A percentile compares a stretch with the other conserved stretches of the same genome.
Evolutionary conservation across 2,329 filamentous ascomycete species (phyloP).

Genomic region (Eutypa lata): DNA sequence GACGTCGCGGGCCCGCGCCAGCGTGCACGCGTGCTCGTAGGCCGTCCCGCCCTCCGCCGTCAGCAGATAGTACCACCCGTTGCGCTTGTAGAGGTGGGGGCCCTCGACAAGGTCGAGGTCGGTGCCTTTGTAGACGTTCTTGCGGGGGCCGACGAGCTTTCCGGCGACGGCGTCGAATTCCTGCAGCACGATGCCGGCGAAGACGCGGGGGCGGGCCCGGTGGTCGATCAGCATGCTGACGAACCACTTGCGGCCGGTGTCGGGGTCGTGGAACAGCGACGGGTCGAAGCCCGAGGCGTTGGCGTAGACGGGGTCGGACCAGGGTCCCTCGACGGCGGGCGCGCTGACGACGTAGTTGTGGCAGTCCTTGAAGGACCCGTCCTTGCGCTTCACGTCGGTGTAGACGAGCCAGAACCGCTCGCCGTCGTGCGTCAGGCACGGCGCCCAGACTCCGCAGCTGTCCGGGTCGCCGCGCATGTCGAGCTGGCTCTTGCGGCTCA

Average conservation of each 20-base stretch:
- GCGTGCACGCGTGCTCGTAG: slow-evolving; percentile 58
- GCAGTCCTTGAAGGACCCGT: slow-evolving; percentile 62
- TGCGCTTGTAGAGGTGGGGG: slow-evolving; percentile 56
- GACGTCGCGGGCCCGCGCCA: slow-evolving; percentile 48
- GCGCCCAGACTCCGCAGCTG: slow-evolving; percentile 62
- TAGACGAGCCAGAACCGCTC: slow-evolving; percentile 62
- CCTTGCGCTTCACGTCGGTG: slow-evolving; percentile 65
- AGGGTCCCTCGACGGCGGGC: slow-evolving; percentile 52
- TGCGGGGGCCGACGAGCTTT: slow-evolving; percentile 52
- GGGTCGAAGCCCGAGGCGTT: slow-evolving; percentile 64
- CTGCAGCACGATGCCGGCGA: slow-evolving; percentile 57
- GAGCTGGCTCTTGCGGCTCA: slow-evolving; percentile 48
- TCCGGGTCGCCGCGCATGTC: slow-evolving; percentile 59
- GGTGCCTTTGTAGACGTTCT: slow-evolving; percentile 54
- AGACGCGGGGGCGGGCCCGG: slow-evolving; percentile 43
- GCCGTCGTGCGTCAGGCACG: slow-evolving; percentile 60
- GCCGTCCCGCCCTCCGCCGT: slow-evolving; percentile 60
- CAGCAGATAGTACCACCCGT: slow-evolving; percentile 58
- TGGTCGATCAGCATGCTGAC: slow-evolving; percentile 57
- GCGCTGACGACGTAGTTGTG: slow-evolving; percentile 62
- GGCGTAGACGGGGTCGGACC: slow-evolving; percentile 58
- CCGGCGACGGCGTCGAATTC: slow-evolving; percentile 50
- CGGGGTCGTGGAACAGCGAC: slow-evolving; percentile 52
- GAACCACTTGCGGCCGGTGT: slow-evolving; percentile 54
- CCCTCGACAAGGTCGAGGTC: slow-evolving; percentile 54